Conservation (phyloP, 2,329 filamentous ascomycete genomes). For the Colletotrichum chlorophyti region DNA sequence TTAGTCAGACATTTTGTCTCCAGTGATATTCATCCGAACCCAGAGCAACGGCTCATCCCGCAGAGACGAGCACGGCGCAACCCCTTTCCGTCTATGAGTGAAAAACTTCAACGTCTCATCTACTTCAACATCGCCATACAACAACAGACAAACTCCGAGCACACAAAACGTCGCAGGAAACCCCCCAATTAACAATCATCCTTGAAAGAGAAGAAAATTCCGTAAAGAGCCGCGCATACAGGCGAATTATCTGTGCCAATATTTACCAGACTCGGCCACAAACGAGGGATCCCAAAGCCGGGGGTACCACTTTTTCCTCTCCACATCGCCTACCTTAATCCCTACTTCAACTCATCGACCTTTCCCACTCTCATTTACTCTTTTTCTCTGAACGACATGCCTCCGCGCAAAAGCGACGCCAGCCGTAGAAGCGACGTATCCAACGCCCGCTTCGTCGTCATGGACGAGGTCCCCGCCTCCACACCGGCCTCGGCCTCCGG, state of each 20-base stretch:
- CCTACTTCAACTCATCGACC: background rate
- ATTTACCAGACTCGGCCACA: no score
- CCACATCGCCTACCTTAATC: background rate
- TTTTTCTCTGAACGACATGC: constrained; percentile 56
- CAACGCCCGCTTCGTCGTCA: constrained; percentile 50
- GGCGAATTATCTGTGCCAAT: no score
- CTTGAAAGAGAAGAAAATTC: background rate
- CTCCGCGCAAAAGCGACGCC: constrained; percentile 61
- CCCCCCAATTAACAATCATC: background rate
- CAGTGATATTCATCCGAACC: background rate
- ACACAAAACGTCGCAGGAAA: background rate
- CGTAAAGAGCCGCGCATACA: background rate
- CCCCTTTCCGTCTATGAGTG: background rate
- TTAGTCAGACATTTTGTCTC: no score
- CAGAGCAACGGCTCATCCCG: constrained; percentile 6
- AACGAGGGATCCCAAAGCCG: no score
- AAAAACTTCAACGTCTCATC: constrained; percentile 20
- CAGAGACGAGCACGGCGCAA: background rate
- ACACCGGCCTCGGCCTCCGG: constrained; percentile 10
- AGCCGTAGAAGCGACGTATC: constrained; percentile 53
- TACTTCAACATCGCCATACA: background rate
- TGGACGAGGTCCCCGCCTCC: constrained; percentile 45
- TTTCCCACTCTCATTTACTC: background rate
- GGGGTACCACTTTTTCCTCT: no score
- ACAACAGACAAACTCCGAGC: background rate